Conservation (phyloP, 352 stramenopile species). For the Pythium grandisporangium region DNA sequence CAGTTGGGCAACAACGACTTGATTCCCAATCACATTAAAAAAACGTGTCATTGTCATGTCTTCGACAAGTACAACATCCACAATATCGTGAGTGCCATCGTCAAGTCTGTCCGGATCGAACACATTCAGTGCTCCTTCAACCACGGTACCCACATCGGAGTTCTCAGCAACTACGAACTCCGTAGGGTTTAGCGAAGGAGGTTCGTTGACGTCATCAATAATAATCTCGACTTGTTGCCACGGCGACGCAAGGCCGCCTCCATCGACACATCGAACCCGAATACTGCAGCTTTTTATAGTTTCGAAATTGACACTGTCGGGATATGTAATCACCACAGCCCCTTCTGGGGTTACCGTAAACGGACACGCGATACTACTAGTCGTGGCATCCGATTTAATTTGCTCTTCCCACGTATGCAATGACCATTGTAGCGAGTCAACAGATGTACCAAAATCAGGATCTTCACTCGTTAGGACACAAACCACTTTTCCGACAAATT, state of each 20-base stretch:
- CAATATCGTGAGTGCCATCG: conserved; percentile 2
- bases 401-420: conserved; percentile 10
- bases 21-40: conserved; percentile 1
- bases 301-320: conserved; percentile 12
- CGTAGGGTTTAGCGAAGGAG: conserved; percentile 2
- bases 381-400: neutral
- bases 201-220: conserved; percentile 15
- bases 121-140: neutral
- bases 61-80: neutral
- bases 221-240: conserved; percentile 12
- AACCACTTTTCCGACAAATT: conserved; percentile 2
- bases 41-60: neutral
- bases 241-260: conserved; percentile 6
- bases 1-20: neutral
- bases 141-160: conserved; percentile 1
- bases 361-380: conserved; percentile 2
- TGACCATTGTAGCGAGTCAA: conserved; percentile 3
- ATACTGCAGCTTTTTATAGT: conserved; percentile 6
- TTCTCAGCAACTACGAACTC: conserved; percentile 16
- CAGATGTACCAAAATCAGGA: conserved; percentile 5
- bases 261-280: conserved; percentile 9
- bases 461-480: conserved; percentile 11
- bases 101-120: conserved; percentile 14
- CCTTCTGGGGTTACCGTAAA: conserved; percentile 3
- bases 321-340: conserved; percentile 7